These are phyloP conservation scores for Melampsora abietis-canadensis DNA, from an alignment of 1,284 basidiomycete species.

Conservation along the genomic window DNA sequence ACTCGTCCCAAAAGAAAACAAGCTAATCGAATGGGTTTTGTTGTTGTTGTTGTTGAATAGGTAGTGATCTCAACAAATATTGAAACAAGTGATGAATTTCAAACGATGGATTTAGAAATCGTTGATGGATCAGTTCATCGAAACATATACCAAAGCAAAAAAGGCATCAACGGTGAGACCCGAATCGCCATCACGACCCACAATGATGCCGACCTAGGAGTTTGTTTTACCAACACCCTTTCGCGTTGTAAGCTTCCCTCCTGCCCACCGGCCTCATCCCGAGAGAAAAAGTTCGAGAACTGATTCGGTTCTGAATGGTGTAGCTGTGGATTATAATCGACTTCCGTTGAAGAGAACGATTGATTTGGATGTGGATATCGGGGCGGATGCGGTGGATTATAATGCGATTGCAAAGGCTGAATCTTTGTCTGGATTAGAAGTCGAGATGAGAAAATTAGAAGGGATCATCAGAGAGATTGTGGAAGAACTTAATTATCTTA, in stretches of 20 bases:
- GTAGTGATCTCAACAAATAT: slow-evolving; percentile 42
- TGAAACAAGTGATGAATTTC: slow-evolving; percentile 44
- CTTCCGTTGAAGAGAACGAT: slow-evolving; percentile 60
- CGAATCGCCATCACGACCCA: slow-evolving; percentile 91
- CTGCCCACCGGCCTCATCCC: too few species aligned
- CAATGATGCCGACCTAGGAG: slow-evolving; percentile 86
- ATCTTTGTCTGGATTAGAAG: slow-evolving; percentile 88
- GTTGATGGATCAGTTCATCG: slow-evolving; percentile 80
- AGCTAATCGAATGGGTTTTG: background rate
- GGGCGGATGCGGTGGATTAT: slow-evolving; percentile 97
- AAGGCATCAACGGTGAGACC: slow-evolving; percentile 81
- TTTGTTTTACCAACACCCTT: slow-evolving; percentile 82
- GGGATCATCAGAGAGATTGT: slow-evolving; percentile 89
- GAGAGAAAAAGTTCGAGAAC: too few species aligned
- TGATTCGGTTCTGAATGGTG: too few species aligned
- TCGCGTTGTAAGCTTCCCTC: slow-evolving; percentile 60
- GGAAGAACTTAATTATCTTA: slow-evolving; percentile 89
- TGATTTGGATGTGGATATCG: slow-evolving; percentile 95
- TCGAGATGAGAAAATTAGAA: slow-evolving; percentile 96
- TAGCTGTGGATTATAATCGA: slow-evolving; percentile 1
- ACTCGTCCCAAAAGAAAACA: slow-evolving; percentile 19
- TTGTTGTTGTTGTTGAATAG: background rate
- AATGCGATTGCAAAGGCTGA: slow-evolving; percentile 99
- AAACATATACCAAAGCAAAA: slow-evolving; percentile 89
- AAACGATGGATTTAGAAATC: slow-evolving; percentile 78